Base-by-base conservation (phyloP, 805 yeast genomes). In the Lipomyces kockii region DNA sequence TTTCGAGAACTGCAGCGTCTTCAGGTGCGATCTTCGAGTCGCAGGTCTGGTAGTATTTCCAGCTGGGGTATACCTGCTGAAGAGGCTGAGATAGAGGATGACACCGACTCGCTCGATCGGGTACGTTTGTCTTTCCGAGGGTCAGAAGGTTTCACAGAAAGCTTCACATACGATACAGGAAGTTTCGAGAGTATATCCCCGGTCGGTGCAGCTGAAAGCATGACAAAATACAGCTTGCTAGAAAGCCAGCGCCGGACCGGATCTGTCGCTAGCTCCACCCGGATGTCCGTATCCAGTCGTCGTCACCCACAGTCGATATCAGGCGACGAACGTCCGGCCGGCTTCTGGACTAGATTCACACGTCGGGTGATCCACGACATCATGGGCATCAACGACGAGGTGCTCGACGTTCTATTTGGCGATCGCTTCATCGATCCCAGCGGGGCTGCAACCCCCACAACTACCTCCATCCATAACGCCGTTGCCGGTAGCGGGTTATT, bases 341-440 rank as follows among this genome's bases (percentile, higher is more conserved):
- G 64, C 32, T 66, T 65, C 54, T 71, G 71, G 70, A 62, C 54
- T 5, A 52, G 65, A n/a, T 22, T 72, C 54, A 70, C 73, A 6
- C 71, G 71, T 17, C 61, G 67, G 6, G 74, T 75, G 25, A 66
- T 78, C 17, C 73, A 74, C 49, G 75, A 74, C 64, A 70, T 76
- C 52, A 74, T 78, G 57, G 77, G 79, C 32, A 58, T 78, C 62
- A 76, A 79, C 65, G 80, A 79, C 62, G 74, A 76, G 58, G 76
- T 79, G 8, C 68, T 79, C 62, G 81, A 78, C 65, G 74, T 79
- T 34, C 71, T 80, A 9, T 75, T 78, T 58, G 77, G 79, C 29
- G 72, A 69, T 46, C 72, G 74, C 37, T 72, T 73, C 55, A 60
- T 70, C 56, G 75, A 67, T 58, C 55, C 68, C 11, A 29, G 34